Conservation (phyloP, 176 grass and related monocot genomes). For the Juncus inflexus region DNA sequence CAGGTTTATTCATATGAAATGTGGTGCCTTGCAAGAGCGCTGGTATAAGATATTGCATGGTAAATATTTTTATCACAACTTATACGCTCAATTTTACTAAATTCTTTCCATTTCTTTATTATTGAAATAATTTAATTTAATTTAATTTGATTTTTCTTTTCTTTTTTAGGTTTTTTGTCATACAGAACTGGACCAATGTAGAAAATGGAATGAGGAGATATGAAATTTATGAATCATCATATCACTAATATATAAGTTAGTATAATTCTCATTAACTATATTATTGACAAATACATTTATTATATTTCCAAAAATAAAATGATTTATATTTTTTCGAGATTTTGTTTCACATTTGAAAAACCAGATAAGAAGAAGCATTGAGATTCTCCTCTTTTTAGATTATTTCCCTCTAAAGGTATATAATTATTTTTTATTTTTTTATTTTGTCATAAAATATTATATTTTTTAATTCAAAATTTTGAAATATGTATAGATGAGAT, state of each 20-base stretch:
- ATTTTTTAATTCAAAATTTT: constrained; percentile 6
- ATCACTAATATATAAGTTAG: constrained; percentile 65
- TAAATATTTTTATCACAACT: constrained; percentile 30
- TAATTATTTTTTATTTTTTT: background rate
- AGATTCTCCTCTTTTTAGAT: constrained; percentile 94
- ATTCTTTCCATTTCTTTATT: background rate
- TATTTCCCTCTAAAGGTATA: constrained; percentile 78
- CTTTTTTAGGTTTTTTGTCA: constrained; percentile 89
- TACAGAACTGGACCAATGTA: constrained; percentile 71
- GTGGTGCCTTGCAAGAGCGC: constrained; percentile 92
- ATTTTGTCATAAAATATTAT: background rate
- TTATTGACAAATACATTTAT: background rate
- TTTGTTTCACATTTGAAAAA: constrained; percentile 30
- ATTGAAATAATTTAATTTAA: background rate
- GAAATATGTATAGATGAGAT: constrained; percentile 43
- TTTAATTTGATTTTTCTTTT: background rate
- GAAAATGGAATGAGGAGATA: constrained; percentile 64
- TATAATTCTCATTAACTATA: background rate
- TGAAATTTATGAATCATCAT: constrained; percentile 58
- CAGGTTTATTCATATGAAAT: constrained; percentile 90
- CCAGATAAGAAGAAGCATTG: constrained; percentile 66
- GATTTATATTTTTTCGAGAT: constrained; percentile 32
- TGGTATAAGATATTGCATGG: constrained; percentile 90
- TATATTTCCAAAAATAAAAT: background rate
- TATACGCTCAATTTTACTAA: no score